Evolutionary conservation across 441 rosid species (phyloP).

Genomic region (Gossypium schwendimanii): DNA sequence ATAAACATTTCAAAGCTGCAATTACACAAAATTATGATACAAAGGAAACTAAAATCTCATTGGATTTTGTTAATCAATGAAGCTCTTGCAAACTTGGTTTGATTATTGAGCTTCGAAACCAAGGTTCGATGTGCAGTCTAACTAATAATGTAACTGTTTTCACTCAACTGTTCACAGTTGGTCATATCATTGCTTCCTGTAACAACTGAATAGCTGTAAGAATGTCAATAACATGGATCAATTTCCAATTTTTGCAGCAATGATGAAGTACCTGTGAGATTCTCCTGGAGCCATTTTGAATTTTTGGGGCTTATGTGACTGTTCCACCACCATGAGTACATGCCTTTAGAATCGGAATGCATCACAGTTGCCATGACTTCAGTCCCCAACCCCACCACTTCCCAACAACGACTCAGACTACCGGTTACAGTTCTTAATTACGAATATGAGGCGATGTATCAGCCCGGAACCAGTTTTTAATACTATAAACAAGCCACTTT

Average conservation of each 20-base stretch:
- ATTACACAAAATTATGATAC: not conserved
- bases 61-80: not conserved
- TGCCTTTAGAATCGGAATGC: constrained; percentile 39
- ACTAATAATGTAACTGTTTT: not conserved
- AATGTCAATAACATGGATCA: not conserved
- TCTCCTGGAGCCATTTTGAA: constrained; percentile 95
- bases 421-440: not conserved
- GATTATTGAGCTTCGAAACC: not conserved
- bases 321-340: constrained; percentile 98
- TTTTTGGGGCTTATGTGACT: constrained; percentile 89
- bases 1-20: not conserved
- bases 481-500: not conserved
- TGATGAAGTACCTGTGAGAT: constrained; percentile 67
- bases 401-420: not conserved
- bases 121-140: not conserved
- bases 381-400: constrained; percentile 21
- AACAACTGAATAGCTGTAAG: not conserved
- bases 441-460: constrained; percentile 15
- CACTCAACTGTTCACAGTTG: not conserved
- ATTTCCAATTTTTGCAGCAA: not conserved
- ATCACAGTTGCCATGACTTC: constrained; percentile 50
- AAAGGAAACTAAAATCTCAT: not conserved
- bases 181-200: not conserved
- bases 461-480: not conserved
- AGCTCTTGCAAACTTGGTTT: not conserved